Base-by-base conservation (phyloP, 352 stramenopile species). In the Pythium coloratum region DNA sequence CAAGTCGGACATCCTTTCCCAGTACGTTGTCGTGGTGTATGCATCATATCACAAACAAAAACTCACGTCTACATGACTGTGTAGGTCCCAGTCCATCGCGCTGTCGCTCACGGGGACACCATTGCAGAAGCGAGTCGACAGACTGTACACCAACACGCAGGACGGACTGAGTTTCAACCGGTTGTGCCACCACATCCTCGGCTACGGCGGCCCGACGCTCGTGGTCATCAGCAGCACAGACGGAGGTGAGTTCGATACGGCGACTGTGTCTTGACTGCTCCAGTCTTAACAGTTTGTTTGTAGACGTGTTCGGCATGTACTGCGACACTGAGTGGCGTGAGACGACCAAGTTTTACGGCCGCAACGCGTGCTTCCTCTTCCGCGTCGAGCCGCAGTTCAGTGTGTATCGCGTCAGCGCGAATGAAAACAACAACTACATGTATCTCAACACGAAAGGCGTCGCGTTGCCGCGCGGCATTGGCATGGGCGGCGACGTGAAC, bases 391-490 rank as follows among this genome's bases (percentile, higher is more conserved):
- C 86, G 5, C 75, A 86, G 10, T 80, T 92, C 46, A 84, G 61
- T 46, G 68, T 93, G 16, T 94, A 89, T 64, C 82, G 73, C 24
- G 81, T 84, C 14, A 71, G 75, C 1, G 84, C 69, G 47, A 71
- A 79, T n/a, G 66, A 71, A 40, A 84, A 81, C 42, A 66, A 80
- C 49, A 90, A 92, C 62, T 88, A 90, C 71, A 95, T 95, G 88
- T 95, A 95, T 51, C 73, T 94, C 59, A 94, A 95, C 72, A 94
- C 88, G 10, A 95, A 95, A 46, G 88, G 88, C 8, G 87, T 86
- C 18, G 80, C 80, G 0, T 67, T 95, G 33, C 88, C 88, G 2
- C 80, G 83, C 30, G 88, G 88, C 10, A 73, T 95, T 8, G 88
- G 88, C 36, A 87, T 95, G 66, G 88, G 87, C 20, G 88, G 88